Evolutionary conservation across 1,139 yeast species (phyloP), one percentile per base, ranked within the genome.

Genomic region (Kodamaea arcana): DNA sequence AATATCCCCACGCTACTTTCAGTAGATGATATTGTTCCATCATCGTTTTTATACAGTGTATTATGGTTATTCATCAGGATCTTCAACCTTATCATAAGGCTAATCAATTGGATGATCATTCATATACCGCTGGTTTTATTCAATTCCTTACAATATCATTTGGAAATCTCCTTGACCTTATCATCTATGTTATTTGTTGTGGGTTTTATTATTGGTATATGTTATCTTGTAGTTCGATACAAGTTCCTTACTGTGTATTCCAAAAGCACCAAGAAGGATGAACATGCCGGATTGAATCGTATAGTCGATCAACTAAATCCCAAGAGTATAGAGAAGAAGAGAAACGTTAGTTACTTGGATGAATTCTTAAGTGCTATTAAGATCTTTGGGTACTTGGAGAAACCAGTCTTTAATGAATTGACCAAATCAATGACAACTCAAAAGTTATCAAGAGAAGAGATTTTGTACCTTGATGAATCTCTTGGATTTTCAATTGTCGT

Each of bases 401-500:
- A 83, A 39, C 83, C 85, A 1, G 97, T 92, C 2, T 90, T 92
- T 55, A 94, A 90, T 52, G 97, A 90, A 51, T 69, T 92, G 46
- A 90, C 97, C 4, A 83, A 85, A 50, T 85, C 84, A 41, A 85
- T 92, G 90, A 84, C 86, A 33, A 92, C 97, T 1, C 90, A 87
- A 52, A 83, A 86, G 45, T 58, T 92, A 29, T 80, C 80, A 23
- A 72, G 76, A 7, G 94, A 88, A 29, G 97, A 92, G 54, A 71
- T 83, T 4, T 60, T 92, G 27, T 72, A 78, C 33, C 60, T 90
- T 31, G 84, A 83, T 44, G 92, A 84, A 37, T 40, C 48, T 3
- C 64, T 83, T 16, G 97, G 97, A 1, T 88, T 92, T 51, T 80
- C 92, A 28, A 83, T 92, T 32, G 95, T 92, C n/a, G 95, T 90